Evolutionary conservation across 345 rosid genomes (phyloP).

Genomic region (Crucihimalaya himalaica): DNA sequence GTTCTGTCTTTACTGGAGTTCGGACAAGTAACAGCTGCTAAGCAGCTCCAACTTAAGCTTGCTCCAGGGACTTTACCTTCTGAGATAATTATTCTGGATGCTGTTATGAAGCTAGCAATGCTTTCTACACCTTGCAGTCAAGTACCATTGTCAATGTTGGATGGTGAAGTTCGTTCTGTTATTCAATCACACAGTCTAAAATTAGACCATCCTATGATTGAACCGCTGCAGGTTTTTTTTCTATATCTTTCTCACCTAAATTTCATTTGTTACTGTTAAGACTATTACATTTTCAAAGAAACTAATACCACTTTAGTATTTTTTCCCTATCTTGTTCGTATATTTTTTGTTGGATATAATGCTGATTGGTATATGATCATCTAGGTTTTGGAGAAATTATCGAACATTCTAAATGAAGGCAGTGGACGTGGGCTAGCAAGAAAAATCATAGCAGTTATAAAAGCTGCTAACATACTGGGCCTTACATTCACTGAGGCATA

Average conservation of each 20-base stretch:
- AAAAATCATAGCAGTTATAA: conserved; percentile 81
- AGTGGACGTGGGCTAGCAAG: conserved; percentile 82
- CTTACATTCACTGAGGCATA: conserved; percentile 88
- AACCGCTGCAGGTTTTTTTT: conserved; percentile 71
- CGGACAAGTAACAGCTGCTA: conserved; percentile 94
- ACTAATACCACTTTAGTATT: background rate
- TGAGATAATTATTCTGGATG: conserved; percentile 72
- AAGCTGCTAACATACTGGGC: conserved; percentile 84
- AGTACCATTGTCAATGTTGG: conserved; percentile 51
- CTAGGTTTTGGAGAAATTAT: conserved; percentile 80
- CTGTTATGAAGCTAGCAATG: conserved; percentile 81
- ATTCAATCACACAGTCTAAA: conserved; percentile 51
- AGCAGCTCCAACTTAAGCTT: conserved; percentile 92
- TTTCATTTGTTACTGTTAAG: conserved; percentile 19
- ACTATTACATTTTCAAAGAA: conserved; percentile 14
- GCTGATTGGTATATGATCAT: conserved; percentile 30
- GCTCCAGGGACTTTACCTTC: conserved; percentile 73
- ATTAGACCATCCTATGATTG: conserved; percentile 45
- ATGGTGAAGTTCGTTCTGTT: conserved; percentile 67
- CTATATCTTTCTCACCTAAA: conserved; percentile 18
- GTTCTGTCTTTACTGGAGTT: conserved; percentile 90
- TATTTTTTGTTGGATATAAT: conserved; percentile 8
- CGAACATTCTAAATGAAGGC: conserved; percentile 68
- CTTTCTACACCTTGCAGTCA: conserved; percentile 61
- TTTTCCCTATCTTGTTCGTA: background rate